phyloP scores from a whole-genome alignment of 2,329 filamentous ascomycete species.

The Arachnopeziza araneosa region DNA sequence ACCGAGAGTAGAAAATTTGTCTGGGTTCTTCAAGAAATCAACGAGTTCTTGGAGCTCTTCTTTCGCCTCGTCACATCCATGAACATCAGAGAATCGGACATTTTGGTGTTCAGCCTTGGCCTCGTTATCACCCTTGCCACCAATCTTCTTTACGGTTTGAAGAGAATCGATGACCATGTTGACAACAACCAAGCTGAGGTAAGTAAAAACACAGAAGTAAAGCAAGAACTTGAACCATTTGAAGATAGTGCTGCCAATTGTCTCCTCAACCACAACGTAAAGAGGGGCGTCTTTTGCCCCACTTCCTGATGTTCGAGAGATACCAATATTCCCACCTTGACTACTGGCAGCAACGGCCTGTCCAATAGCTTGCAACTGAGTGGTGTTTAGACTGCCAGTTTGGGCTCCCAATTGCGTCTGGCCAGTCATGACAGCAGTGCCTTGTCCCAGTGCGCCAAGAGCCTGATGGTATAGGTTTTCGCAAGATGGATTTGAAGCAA shows the following conservation, averaged over 20 bases:
- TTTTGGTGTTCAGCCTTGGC: slow-evolving; percentile 90
- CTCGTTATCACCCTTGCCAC: slow-evolving; percentile 66
- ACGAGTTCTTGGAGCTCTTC: slow-evolving; percentile 96
- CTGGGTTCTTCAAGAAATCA: slow-evolving; percentile 89
- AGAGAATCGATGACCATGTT: slow-evolving; percentile 79
- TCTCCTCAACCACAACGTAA: slow-evolving; percentile 93
- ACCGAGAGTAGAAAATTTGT: slow-evolving; percentile 87
- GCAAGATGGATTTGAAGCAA: slow-evolving; percentile 72
- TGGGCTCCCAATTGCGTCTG: slow-evolving; percentile 23
- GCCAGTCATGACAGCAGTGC: slow-evolving; percentile 4
- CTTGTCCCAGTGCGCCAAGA: slow-evolving; percentile 53
- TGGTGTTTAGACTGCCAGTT: slow-evolving; percentile 40
- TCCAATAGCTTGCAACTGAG: slow-evolving; percentile 71
- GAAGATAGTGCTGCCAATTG: slow-evolving; percentile 71
- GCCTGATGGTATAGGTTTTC: slow-evolving; percentile 76
- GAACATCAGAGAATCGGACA: slow-evolving; percentile 86
- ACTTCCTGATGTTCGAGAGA: slow-evolving; percentile 46
- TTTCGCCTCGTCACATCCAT: slow-evolving; percentile 96
- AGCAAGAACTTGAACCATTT: slow-evolving; percentile 86
- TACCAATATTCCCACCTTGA: slow-evolving; percentile 58
- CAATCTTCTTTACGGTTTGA: slow-evolving; percentile 72
- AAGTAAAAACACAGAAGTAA: slow-evolving; percentile 72
- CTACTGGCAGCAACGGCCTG: slow-evolving; percentile 73
- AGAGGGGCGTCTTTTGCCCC: slow-evolving; percentile 81
- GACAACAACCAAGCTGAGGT: slow-evolving; percentile 72